These are phyloP conservation scores for Cicer cuneatum DNA, from an alignment of 306 rosid species.

Conservation along the genomic window DNA sequence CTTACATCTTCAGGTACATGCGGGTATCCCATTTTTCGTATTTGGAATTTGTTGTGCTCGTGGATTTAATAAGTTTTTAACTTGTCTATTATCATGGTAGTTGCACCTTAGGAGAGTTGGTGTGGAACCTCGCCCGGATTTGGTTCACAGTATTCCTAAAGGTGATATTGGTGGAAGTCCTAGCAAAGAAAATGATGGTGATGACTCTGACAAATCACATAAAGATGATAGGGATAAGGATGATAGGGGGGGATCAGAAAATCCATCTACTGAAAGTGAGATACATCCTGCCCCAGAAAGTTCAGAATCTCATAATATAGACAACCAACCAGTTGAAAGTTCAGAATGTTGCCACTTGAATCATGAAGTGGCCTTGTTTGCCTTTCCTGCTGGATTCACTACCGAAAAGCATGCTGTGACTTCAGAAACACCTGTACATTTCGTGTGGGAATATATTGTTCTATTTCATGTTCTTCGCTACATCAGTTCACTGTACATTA, in stretches of 20 bases:
- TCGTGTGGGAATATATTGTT: constrained; percentile 47
- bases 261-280: constrained; percentile 58
- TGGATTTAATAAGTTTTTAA: constrained; percentile 36
- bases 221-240: constrained; percentile 59
- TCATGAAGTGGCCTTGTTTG: constrained; percentile 42
- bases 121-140: constrained; percentile 82
- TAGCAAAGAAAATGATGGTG: constrained; percentile 60
- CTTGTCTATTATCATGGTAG: constrained; percentile 52
- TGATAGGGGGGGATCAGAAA: constrained; percentile 51
- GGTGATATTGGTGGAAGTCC: constrained; percentile 79
- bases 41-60: background rate
- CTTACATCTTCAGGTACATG: constrained; percentile 89
- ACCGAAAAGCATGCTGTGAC: constrained; percentile 37
- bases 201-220: constrained; percentile 61
- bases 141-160: constrained; percentile 62
- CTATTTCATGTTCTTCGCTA: constrained; percentile 46
- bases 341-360: constrained; percentile 46
- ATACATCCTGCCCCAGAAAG: constrained; percentile 62
- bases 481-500: constrained; percentile 57
- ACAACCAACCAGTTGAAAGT: constrained; percentile 54
- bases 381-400: constrained; percentile 40
- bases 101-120: constrained; percentile 94
- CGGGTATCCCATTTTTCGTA: constrained; percentile 16
- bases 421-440: constrained; percentile 46
- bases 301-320: constrained; percentile 66